phyloP scores from a whole-genome alignment of 2,329 filamentous ascomycete genomes.

The Talaromyces sp. region DNA sequence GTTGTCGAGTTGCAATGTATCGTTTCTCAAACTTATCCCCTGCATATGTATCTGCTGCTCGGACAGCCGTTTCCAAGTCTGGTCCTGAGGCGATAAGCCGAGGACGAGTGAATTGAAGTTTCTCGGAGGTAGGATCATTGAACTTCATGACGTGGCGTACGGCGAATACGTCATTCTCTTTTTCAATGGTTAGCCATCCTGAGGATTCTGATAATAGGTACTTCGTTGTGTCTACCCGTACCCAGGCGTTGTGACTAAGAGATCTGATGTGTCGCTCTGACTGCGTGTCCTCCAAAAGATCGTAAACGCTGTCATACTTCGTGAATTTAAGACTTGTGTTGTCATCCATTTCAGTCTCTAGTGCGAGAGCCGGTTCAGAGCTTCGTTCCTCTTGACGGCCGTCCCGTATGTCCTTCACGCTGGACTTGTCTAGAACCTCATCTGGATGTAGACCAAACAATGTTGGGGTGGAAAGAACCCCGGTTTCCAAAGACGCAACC shows the following conservation, averaged over 20 bases:
- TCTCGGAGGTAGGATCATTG: conserved; percentile 30
- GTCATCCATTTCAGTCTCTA: conserved; percentile 31
- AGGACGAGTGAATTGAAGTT: conserved; percentile 67
- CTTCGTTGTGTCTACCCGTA: conserved; percentile 69
- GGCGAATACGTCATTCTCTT: conserved; percentile 29
- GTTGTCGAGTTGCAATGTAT: conserved; percentile 67
- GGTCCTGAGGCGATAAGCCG: conserved; percentile 66
- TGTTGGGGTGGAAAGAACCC: conserved; percentile 87
- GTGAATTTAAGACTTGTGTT: conserved; percentile 71
- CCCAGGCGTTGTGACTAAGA: conserved; percentile 79
- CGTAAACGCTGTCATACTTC: conserved; percentile 89
- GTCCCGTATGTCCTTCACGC: conserved; percentile 62
- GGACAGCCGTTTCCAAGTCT: conserved; percentile 74
- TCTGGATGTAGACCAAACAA: conserved; percentile 88
- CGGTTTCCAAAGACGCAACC: conserved; percentile 80
- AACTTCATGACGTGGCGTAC: conserved; percentile 39
- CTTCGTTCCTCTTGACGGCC: conserved; percentile 40
- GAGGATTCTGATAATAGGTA: conserved; percentile 71
- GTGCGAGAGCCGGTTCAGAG: background rate
- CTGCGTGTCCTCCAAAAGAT: conserved; percentile 80
- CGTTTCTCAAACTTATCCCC: conserved; percentile 64
- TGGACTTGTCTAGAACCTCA: conserved; percentile 71
- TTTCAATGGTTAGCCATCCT: conserved; percentile 62
- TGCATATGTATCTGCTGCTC: conserved; percentile 82
- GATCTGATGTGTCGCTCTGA: conserved; percentile 76